phyloP scores from a whole-genome alignment of 331 rosid species.

The Malus hybrid region DNA sequence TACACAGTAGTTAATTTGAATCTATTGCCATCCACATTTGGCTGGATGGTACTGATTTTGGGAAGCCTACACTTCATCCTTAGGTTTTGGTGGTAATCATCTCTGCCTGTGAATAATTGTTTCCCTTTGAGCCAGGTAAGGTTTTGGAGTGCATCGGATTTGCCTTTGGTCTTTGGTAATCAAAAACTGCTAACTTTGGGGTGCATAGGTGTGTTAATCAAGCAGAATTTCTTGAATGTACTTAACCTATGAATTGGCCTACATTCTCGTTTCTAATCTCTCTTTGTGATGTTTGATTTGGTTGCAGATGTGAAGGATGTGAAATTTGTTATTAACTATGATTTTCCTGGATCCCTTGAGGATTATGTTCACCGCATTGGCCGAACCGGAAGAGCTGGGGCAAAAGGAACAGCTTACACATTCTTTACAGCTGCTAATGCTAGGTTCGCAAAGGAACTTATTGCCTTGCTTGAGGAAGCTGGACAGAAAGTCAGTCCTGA shows the following conservation, averaged over 20 bases:
- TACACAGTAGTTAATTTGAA: neutral
- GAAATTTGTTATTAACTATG: conserved; percentile 84
- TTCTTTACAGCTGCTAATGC: conserved; percentile 97
- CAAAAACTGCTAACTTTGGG: conserved; percentile 15
- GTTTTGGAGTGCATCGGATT: conserved; percentile 11
- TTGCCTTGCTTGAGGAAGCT: conserved; percentile 85
- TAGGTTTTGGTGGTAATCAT: conserved; percentile 6
- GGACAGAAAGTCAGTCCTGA: conserved; percentile 94
- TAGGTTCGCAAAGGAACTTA: conserved; percentile 88
- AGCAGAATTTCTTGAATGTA: conserved; percentile 12
- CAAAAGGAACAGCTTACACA: conserved; percentile 97
- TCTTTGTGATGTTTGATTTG: conserved; percentile 11
- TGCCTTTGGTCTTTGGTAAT: conserved; percentile 13
- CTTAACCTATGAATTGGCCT: neutral
- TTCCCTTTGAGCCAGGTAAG: conserved; percentile 20
- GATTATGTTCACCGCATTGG: conserved; percentile 99
- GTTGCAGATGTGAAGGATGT: conserved; percentile 92
- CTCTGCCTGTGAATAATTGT: conserved; percentile 8
- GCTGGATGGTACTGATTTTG: neutral
- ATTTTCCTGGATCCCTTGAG: conserved; percentile 98
- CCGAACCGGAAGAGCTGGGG: conserved; percentile 99
- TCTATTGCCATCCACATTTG: neutral
- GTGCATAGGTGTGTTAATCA: conserved; percentile 15
- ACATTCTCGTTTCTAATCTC: neutral
- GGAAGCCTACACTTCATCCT: neutral